Evolutionary conservation across 2,329 filamentous ascomycete genomes (phyloP).

Genomic region (Tympanopsis confertula): DNA sequence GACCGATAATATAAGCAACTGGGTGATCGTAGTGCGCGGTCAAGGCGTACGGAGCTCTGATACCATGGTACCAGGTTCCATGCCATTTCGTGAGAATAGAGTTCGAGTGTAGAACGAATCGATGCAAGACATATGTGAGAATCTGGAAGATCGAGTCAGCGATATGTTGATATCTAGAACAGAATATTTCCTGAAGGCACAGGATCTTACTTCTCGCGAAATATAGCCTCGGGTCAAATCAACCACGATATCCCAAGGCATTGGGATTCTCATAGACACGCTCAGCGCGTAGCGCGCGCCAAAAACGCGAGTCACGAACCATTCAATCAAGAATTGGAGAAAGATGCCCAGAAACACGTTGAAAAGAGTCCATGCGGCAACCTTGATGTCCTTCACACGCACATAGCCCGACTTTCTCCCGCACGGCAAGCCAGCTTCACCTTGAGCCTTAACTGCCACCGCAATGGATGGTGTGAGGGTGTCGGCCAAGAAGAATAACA

Average conservation of each 20-base stretch:
- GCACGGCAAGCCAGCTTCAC: not conserved
- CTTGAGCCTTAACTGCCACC: not conserved
- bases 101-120: not conserved
- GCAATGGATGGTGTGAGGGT: not conserved
- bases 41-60: constrained; percentile 39
- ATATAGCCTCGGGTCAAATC: not conserved
- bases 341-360: not conserved
- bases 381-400: not conserved
- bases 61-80: constrained; percentile 40
- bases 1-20: constrained; percentile 34
- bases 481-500: not conserved
- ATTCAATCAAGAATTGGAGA: not conserved
- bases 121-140: not conserved
- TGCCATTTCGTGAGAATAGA: too few species aligned
- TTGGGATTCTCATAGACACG: not conserved
- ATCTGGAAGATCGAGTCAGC: not conserved
- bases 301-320: not conserved
- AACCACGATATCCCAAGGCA: not conserved
- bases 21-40: constrained; percentile 51
- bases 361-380: not conserved
- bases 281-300: not conserved
- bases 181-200: not conserved
- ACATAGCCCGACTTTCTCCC: not conserved
- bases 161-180: not conserved
- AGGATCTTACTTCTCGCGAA: not conserved